A percentile compares a stretch with the other conserved stretches of the same genome.
phyloP scores from a whole-genome alignment of 192 early-diverging fungal genomes.

The Geosiphon pyriformis region DNA sequence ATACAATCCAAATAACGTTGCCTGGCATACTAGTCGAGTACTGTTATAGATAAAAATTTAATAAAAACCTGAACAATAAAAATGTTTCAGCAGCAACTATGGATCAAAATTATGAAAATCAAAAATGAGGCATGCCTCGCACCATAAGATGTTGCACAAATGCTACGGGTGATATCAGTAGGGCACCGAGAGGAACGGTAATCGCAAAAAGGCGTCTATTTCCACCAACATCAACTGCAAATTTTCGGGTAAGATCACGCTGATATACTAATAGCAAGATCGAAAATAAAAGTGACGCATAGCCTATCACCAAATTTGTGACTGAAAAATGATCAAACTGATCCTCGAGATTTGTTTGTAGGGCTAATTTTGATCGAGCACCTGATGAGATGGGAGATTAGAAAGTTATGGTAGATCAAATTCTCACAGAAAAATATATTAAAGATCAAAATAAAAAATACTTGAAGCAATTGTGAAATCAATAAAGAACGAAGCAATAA shows the following conservation, averaged over 20 bases:
- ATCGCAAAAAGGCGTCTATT: constrained; percentile 31
- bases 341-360: constrained; percentile 14
- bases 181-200: constrained; percentile 27
- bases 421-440: neutral
- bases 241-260: constrained; percentile 29
- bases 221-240: constrained; percentile 34
- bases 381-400: constrained; percentile 26
- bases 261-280: constrained; percentile 33
- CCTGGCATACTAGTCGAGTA: neutral
- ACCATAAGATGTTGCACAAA: constrained; percentile 32
- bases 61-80: neutral
- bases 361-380: constrained; percentile 24
- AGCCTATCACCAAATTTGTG: constrained; percentile 25
- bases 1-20: neutral
- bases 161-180: constrained; percentile 33
- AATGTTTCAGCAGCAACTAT: constrained; percentile 15
- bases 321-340: constrained; percentile 26
- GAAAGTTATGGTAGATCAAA: neutral
- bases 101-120: constrained; percentile 26
- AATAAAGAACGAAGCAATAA: constrained; percentile 10
- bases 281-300: constrained; percentile 28
- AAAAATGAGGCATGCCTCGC: neutral
- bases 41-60: constrained; percentile 6
- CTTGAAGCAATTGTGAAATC: constrained; percentile 9
- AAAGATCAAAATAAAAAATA: neutral